Evolutionary conservation across 106 monocot genomes (phyloP).

Genomic region (Acanthochlamys bracteata): DNA sequence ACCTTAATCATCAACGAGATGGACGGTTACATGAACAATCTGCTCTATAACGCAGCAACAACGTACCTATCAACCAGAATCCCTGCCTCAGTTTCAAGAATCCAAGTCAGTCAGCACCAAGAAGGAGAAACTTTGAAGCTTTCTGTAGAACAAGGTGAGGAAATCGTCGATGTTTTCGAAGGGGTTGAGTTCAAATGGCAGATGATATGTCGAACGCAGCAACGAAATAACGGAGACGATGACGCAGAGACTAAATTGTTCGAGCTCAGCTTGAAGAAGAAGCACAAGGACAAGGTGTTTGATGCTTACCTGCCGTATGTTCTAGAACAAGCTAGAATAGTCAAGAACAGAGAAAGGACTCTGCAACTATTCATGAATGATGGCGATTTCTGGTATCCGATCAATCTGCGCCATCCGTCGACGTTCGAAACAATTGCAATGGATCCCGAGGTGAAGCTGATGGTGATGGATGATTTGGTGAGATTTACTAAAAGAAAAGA

Average conservation of each 20-base stretch:
- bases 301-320: neutral
- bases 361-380: neutral
- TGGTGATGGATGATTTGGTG: neutral
- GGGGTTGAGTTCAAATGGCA: neutral
- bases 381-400: neutral
- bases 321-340: neutral
- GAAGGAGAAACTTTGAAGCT: neutral
- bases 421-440: conserved; percentile 2
- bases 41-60: neutral
- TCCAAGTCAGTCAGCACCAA: neutral
- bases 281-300: neutral
- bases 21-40: neutral
- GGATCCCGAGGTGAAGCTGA: neutral
- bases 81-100: neutral
- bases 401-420: neutral
- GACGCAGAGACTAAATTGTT: neutral
- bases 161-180: neutral
- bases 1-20: neutral
- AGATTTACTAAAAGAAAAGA: conserved; percentile 1
- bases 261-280: neutral
- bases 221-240: neutral
- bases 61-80: neutral
- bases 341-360: neutral
- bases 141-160: neutral
- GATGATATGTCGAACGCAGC: neutral